Conservation (phyloP, 2,329 filamentous ascomycete genomes). For the Aureobasidium zeae region DNA sequence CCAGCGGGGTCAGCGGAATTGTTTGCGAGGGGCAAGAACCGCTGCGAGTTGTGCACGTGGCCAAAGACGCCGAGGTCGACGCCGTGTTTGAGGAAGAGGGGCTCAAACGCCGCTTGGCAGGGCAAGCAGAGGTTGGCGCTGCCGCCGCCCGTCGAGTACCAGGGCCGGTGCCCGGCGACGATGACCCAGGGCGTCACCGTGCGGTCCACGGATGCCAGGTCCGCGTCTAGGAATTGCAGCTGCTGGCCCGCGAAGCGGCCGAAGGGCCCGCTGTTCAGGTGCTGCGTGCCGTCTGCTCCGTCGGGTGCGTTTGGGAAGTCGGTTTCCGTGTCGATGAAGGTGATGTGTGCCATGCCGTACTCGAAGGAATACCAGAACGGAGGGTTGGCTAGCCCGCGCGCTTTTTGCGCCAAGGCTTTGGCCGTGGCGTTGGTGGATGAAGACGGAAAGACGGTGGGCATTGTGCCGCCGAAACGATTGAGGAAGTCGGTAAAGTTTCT, state of each 20-base stretch:
- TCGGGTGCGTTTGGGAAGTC: slow-evolving; percentile 46
- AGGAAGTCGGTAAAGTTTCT: slow-evolving; percentile 53
- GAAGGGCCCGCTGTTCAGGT: slow-evolving; percentile 43
- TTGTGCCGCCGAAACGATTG: slow-evolving; percentile 41
- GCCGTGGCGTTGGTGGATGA: slow-evolving; percentile 37
- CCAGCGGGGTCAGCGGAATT: slow-evolving; percentile 31
- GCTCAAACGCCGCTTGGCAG: slow-evolving; percentile 47
- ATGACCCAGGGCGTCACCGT: slow-evolving; percentile 46
- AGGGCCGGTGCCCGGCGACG: slow-evolving; percentile 37
- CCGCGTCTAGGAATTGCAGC: slow-evolving; percentile 45
- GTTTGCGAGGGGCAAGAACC: slow-evolving; percentile 36
- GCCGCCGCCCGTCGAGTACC: slow-evolving; percentile 27
- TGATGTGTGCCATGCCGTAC: slow-evolving; percentile 48
- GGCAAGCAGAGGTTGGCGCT: slow-evolving; percentile 32
- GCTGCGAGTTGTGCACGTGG: slow-evolving; percentile 51
- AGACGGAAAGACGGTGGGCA: slow-evolving; percentile 45
- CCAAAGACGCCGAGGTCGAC: slow-evolving; percentile 50
- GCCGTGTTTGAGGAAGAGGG: slow-evolving; percentile 46
- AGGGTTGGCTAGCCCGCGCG: slow-evolving; percentile 38
- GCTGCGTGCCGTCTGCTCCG: slow-evolving; percentile 32
- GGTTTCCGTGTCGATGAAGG: slow-evolving; percentile 50
- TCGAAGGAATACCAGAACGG: slow-evolving; percentile 48
- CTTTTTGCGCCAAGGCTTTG: slow-evolving; percentile 38
- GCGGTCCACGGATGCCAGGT: slow-evolving; percentile 49
- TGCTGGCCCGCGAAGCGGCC: slow-evolving; percentile 40